Evolutionary conservation across 2,329 filamentous ascomycete species (phyloP).

Genomic region (Sphaerostilbella broomeana): DNA sequence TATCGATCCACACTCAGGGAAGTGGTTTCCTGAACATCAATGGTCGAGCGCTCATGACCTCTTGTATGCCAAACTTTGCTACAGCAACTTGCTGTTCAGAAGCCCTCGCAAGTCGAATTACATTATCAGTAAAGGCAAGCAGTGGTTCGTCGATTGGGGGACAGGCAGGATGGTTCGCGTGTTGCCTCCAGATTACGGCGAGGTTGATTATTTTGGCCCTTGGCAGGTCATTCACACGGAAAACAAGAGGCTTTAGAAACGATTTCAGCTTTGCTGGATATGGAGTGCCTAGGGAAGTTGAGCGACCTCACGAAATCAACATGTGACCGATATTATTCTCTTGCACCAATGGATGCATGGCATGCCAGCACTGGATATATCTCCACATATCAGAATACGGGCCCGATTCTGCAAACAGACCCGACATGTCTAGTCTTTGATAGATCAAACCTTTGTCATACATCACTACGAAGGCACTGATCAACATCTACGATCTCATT

Average conservation of each 20-base stretch:
- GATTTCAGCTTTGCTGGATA: background rate
- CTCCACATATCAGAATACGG: too few species aligned
- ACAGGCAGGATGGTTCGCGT: conserved; percentile 50
- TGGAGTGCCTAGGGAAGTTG: too few species aligned
- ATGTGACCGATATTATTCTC: too few species aligned
- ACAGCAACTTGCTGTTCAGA: conserved; percentile 50
- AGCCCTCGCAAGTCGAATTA: conserved; percentile 53
- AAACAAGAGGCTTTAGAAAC: conserved; percentile 37
- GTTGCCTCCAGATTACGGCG: conserved; percentile 48
- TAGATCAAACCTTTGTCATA: too few species aligned
- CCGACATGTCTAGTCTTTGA: too few species aligned
- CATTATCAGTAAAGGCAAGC: conserved; percentile 49
- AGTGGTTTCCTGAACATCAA: conserved; percentile 50
- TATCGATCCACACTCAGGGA: conserved; percentile 43
- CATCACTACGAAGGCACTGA: too few species aligned
- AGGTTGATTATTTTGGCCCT: conserved; percentile 42
- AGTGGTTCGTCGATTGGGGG: conserved; percentile 54
- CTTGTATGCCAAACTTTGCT: conserved; percentile 54
- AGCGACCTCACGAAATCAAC: too few species aligned
- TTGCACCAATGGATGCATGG: background rate
- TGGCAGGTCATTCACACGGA: conserved; percentile 46
- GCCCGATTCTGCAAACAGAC: too few species aligned
- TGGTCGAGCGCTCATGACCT: conserved; percentile 52
- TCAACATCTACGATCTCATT: background rate
- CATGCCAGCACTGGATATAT: background rate